A percentile compares a stretch with the other conserved stretches of the same genome.
Conservation (phyloP, 2,329 filamentous ascomycete genomes). For the Eutypella sp. region DNA sequence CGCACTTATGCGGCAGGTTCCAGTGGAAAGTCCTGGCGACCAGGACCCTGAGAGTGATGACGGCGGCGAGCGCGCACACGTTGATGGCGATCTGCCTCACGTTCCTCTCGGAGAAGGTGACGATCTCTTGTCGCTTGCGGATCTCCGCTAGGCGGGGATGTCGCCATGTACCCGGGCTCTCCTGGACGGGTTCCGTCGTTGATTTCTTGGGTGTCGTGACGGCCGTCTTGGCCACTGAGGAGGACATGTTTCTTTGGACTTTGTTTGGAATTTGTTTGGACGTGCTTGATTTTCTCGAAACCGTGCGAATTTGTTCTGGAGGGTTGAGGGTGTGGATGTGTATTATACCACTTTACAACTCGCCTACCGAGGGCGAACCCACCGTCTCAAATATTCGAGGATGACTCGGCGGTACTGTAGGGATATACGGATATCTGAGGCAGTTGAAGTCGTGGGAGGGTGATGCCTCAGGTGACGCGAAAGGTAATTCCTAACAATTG, state of each 20-base stretch:
- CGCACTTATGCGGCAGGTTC: constrained; percentile 8
- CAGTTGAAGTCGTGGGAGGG: too few relatives aligned
- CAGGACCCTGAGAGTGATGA: constrained; percentile 22
- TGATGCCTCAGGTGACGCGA: too few relatives aligned
- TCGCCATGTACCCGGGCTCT: constrained; percentile 77
- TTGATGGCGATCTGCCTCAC: constrained; percentile 68
- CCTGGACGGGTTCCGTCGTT: constrained; percentile 28
- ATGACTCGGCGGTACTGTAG: too few relatives aligned
- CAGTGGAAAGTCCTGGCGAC: constrained; percentile 16
- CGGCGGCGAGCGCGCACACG: constrained; percentile 28
- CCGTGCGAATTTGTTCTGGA: too few relatives aligned
- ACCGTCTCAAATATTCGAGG: too few relatives aligned
- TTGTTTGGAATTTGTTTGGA: too few relatives aligned
- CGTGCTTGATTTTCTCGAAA: too few relatives aligned
- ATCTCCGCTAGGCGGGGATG: constrained; percentile 90
- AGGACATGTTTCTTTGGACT: constrained; percentile 25
- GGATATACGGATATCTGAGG: too few relatives aligned
- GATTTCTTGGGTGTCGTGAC: constrained; percentile 33
- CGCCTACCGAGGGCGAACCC: too few relatives aligned
- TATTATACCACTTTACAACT: too few relatives aligned
- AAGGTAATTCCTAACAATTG: too few relatives aligned
- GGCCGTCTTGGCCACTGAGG: constrained; percentile 29
- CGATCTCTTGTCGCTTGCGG: constrained; percentile 69
- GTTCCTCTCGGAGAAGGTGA: constrained; percentile 74
- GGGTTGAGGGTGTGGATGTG: too few relatives aligned